Evolutionary conservation across 768 basidiomycete genomes (phyloP), one percentile per base, ranked within the genome.

Genomic region (Coprinellus micaceus): DNA sequence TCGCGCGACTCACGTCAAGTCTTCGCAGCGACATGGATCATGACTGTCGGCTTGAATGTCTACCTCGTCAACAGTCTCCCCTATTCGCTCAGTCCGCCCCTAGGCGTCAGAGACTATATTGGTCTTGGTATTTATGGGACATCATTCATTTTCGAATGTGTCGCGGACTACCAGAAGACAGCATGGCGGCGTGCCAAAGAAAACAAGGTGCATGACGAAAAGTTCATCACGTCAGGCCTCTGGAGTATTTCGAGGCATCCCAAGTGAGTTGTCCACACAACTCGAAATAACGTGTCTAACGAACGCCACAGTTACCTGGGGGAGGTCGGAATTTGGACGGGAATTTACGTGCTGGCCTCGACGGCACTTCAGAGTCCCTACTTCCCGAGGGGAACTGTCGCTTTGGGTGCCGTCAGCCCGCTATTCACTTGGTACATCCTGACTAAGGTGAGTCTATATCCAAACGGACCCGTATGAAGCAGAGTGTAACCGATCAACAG

Each of bases 241-340:
- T 93, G 88, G 88, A 71, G 77, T 21, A 66, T 81, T 44, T 84
- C 81, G 60, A 71, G 89, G 24, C 89, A 90, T 61, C 89, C 89
- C 21, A 91, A 90, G 88, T 89, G 66, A 37, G 76, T 66, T 43
- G 45, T 52, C 43, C 39, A 30, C 13, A 36, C 4, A 28, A 54
- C 37, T 45, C 17, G 39, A 48, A 7, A 21, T 41, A 21, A 4
- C 53, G 12, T 11, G 28, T 43, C 25, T 19, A 22, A 25, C 51
- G 9, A 21, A 22, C 22, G 47, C 43, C 48, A 21, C 33, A 89
- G 88, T 69, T 89, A 89, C 64, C 78, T 87, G 33, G 85, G 82
- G 17, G 88, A 91, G 71, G 77, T 88, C 2, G 82, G 84, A 4
- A 74, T 90, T 40, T 88, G 86, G 84, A 75, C 77, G 1, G 85